Percentiles rank a stretch among this genome's conserved stretches.
These are phyloP conservation scores for Pseudozyma thailandica DNA, from an alignment of 1,284 basidiomycete genomes.

Conservation along the genomic window DNA sequence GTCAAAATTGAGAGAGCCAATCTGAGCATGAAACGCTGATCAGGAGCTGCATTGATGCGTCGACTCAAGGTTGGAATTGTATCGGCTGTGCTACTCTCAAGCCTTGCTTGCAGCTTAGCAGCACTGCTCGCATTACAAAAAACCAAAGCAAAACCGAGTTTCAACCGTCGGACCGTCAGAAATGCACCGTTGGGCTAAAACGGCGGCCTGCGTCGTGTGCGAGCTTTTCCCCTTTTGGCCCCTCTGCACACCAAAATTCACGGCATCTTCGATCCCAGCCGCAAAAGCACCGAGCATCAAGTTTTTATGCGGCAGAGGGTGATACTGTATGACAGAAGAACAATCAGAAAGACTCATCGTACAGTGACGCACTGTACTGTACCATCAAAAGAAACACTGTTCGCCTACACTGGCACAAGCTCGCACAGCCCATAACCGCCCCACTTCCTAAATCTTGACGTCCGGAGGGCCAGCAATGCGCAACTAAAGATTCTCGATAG, in stretches of 20 bases:
- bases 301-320: constrained; percentile 22
- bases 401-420: not conserved
- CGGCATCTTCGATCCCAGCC: not conserved
- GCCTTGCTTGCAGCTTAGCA: too few species aligned
- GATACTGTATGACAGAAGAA: constrained; percentile 4
- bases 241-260: not conserved
- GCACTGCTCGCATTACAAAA: too few species aligned
- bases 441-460: not conserved
- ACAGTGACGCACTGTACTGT: too few species aligned
- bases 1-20: too few species aligned
- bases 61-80: too few species aligned
- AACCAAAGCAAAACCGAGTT: too few species aligned
- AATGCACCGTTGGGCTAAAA: not conserved
- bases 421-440: constrained; percentile 4
- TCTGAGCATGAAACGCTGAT: too few species aligned
- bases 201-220: not conserved
- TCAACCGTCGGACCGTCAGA: too few species aligned
- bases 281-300: constrained; percentile 5
- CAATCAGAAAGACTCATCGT: not conserved
- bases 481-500: too few species aligned
- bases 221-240: not conserved
- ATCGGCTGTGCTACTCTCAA: too few species aligned
- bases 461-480: not conserved
- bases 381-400: too few species aligned
- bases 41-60: too few species aligned